Percentiles rank a stretch among this genome's conserved stretches.
These are phyloP conservation scores for Xylaria grammica DNA, from an alignment of 495 filamentous ascomycete species.

Conservation along the genomic window DNA sequence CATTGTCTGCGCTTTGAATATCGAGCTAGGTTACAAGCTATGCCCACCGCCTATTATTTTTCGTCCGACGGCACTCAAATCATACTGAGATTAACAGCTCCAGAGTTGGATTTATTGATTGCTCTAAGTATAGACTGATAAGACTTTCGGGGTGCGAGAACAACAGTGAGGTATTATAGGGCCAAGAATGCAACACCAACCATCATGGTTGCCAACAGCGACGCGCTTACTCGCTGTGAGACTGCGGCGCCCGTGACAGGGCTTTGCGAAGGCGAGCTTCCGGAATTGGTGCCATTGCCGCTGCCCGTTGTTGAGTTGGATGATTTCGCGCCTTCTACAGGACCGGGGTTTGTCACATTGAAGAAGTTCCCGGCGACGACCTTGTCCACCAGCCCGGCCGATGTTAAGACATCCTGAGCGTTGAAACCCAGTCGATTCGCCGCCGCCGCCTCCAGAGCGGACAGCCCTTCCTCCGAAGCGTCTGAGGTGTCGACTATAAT, in stretches of 20 bases:
- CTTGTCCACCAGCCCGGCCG: slow-evolving; percentile 38
- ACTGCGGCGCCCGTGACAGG: slow-evolving; percentile 23
- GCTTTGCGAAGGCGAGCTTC: slow-evolving; percentile 12
- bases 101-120: background rate
- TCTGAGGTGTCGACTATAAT: slow-evolving; percentile 47
- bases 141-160: background rate
- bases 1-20: no score
- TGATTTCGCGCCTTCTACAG: slow-evolving; percentile 23
- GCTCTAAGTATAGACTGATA: background rate
- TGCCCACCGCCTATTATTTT: no score
- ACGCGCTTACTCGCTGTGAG: slow-evolving; percentile 27
- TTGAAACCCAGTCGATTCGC: slow-evolving; percentile 38
- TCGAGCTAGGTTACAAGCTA: no score
- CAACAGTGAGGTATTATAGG: slow-evolving; percentile 21
- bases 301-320: slow-evolving; percentile 27
- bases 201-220: slow-evolving; percentile 28
- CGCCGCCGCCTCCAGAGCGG: slow-evolving; percentile 38
- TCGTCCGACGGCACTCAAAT: background rate
- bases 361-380: slow-evolving; percentile 51
- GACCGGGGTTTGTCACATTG: slow-evolving; percentile 51
- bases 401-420: slow-evolving; percentile 32
- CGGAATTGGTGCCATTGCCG: slow-evolving; percentile 17
- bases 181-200: slow-evolving; percentile 28
- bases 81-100: background rate
- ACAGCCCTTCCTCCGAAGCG: slow-evolving; percentile 27